Conservation (phyloP, 2,329 filamentous ascomycete genomes). For the Neophaeococcomyces mojaviensis region DNA sequence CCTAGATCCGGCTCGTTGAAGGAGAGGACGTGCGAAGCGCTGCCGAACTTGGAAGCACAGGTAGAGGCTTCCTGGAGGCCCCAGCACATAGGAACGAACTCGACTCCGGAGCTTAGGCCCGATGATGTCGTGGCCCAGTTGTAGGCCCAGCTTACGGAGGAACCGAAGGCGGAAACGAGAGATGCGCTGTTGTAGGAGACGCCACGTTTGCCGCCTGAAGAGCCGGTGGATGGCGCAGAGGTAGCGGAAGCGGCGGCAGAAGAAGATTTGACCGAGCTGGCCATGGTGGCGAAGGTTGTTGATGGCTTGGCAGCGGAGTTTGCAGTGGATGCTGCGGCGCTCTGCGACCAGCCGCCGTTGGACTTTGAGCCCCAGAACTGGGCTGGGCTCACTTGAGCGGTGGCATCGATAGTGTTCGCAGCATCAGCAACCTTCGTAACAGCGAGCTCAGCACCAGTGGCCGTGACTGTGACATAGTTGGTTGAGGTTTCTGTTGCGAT, state of each 20-base stretch:
- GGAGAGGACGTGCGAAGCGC: slow-evolving; percentile 31
- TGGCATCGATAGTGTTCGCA: neutral
- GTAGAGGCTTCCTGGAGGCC: slow-evolving; percentile 19
- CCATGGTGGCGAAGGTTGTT: slow-evolving; percentile 19
- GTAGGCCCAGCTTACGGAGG: slow-evolving; percentile 37
- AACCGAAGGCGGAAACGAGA: slow-evolving; percentile 28
- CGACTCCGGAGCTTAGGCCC: slow-evolving; percentile 28
- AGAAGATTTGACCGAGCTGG: slow-evolving; percentile 8
- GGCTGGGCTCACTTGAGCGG: neutral
- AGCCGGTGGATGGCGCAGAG: slow-evolving; percentile 11
- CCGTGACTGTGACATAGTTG: slow-evolving; percentile 25
- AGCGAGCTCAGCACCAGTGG: slow-evolving; percentile 10
- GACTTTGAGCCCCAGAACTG: neutral
- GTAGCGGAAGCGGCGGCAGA: slow-evolving; percentile 7
- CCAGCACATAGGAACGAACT: slow-evolving; percentile 42
- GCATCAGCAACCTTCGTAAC: neutral
- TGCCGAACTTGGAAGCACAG: slow-evolving; percentile 25
- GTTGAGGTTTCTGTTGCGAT: slow-evolving; percentile 21
- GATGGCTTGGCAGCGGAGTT: slow-evolving; percentile 6
- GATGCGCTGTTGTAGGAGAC: slow-evolving; percentile 35
- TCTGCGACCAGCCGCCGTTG: neutral
- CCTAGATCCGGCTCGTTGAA: slow-evolving; percentile 42
- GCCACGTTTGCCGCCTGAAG: slow-evolving; percentile 26
- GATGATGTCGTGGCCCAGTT: slow-evolving; percentile 34
- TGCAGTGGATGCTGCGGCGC: neutral